Evolutionary conservation across 2,329 filamentous ascomycete species (phyloP).

Genomic region (Phoma sp.): DNA sequence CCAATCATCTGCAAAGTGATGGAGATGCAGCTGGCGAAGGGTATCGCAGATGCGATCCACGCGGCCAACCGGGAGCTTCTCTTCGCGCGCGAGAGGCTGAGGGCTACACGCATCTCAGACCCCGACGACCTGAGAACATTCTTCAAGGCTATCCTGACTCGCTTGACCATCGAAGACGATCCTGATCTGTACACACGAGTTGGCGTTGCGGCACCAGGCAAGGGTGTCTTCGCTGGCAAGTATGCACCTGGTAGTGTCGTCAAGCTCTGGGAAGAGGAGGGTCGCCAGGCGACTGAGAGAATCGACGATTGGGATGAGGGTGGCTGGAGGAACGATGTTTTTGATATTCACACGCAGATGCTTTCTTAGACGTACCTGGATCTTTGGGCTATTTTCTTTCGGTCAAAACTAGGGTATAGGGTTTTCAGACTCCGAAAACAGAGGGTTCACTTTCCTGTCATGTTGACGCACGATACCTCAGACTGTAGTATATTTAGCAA

Average conservation of each 20-base stretch:
- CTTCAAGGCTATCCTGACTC: conserved; percentile 78
- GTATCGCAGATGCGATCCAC: conserved; percentile 74
- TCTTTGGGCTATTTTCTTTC: background rate
- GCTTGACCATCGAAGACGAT: conserved; percentile 74
- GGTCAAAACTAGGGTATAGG: background rate
- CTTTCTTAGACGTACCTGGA: conserved; percentile 12
- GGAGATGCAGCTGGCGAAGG: conserved; percentile 77
- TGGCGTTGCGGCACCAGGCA: conserved; percentile 68
- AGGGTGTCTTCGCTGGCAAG: conserved; percentile 77
- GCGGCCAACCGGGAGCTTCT: conserved; percentile 84
- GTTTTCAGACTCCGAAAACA: background rate
- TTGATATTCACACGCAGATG: conserved; percentile 61
- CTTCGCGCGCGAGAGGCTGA: conserved; percentile 83
- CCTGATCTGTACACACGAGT: conserved; percentile 78
- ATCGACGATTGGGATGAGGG: conserved; percentile 75
- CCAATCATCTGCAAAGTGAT: conserved; percentile 81
- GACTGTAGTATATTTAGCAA: conserved; percentile 8
- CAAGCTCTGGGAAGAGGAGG: conserved; percentile 88
- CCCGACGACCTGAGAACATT: conserved; percentile 84
- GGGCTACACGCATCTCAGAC: conserved; percentile 83
- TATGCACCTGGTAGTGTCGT: conserved; percentile 91
- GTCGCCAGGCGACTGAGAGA: conserved; percentile 70
- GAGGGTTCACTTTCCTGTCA: conserved; percentile 1
- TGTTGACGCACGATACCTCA: background rate
- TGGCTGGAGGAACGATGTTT: conserved; percentile 88